Conservation (phyloP, 805 yeast genomes). For the Myxozyma monticola region DNA sequence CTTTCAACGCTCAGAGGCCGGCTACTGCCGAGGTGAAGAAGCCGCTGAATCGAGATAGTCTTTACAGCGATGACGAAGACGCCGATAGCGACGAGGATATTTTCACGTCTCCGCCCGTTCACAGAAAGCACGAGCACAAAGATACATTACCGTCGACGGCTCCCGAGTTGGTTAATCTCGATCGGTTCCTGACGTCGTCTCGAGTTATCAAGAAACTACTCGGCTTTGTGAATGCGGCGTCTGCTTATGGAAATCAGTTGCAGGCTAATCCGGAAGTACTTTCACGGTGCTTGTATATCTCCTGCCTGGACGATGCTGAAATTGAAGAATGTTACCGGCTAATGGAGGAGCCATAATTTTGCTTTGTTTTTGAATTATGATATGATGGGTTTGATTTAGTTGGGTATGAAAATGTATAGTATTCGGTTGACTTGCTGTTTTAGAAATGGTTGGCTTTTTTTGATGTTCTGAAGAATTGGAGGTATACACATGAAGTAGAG, state of each 20-base stretch:
- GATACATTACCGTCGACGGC: too few relatives aligned
- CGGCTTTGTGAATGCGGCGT: slow-evolving; percentile 83
- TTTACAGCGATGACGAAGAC: slow-evolving; percentile 29
- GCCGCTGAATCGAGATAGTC: slow-evolving; percentile 14
- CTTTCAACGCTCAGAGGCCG: slow-evolving; percentile 68
- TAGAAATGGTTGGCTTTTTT: background rate
- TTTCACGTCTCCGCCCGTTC: background rate
- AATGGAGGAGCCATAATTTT: slow-evolving; percentile 13
- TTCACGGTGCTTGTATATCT: slow-evolving; percentile 81
- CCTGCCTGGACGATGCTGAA: slow-evolving; percentile 71
- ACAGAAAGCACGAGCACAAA: background rate
- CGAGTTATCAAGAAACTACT: slow-evolving; percentile 73
- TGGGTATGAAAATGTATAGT: background rate
- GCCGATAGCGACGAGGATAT: slow-evolving; percentile 31
- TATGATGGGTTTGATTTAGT: background rate
- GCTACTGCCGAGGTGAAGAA: slow-evolving; percentile 45
- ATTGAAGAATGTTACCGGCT: slow-evolving; percentile 44
- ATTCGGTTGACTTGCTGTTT: background rate
- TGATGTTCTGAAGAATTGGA: background rate
- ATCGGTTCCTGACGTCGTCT: slow-evolving; percentile 73
- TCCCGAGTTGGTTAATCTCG: slow-evolving; percentile 60
- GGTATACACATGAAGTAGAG: background rate
- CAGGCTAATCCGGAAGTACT: slow-evolving; percentile 60
- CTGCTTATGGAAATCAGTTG: slow-evolving; percentile 52
- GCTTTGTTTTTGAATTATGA: background rate